phyloP scores from a whole-genome alignment of 83 land plant genomes.

The Picea mariana region DNA sequence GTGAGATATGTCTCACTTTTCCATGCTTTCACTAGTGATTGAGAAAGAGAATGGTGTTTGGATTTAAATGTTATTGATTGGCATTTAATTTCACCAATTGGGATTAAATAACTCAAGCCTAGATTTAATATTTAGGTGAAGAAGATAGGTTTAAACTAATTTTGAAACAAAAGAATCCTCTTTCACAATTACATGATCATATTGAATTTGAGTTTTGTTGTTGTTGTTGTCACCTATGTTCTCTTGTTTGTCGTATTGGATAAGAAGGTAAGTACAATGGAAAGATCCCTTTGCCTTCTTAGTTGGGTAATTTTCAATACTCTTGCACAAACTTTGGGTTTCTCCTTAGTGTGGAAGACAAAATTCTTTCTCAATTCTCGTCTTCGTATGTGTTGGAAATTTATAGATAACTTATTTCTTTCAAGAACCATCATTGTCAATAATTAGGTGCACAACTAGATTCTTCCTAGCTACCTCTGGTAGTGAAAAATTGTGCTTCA shows the following conservation, averaged over 20 bases:
- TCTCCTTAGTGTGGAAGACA: conserved; percentile 86
- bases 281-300: conserved; percentile 58
- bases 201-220: conserved; percentile 61
- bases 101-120: no score
- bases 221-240: conserved; percentile 49
- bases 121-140: no score
- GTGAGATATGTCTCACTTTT: no score
- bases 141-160: no score
- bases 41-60: no score
- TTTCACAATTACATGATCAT: conserved; percentile 40
- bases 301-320: conserved; percentile 81
- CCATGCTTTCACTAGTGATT: no score
- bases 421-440: neutral
- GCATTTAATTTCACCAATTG: no score
- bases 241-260: conserved; percentile 61
- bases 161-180: neutral
- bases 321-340: conserved; percentile 60
- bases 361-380: neutral
- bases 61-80: no score
- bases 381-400: neutral
- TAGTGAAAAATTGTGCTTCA: neutral
- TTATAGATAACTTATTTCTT: neutral
- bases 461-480: neutral
- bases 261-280: conserved; percentile 74
- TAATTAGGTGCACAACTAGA: neutral